Evolutionary conservation across 192 early-diverging fungal species (phyloP).

Genomic region (Backusella tarrabulga): DNA sequence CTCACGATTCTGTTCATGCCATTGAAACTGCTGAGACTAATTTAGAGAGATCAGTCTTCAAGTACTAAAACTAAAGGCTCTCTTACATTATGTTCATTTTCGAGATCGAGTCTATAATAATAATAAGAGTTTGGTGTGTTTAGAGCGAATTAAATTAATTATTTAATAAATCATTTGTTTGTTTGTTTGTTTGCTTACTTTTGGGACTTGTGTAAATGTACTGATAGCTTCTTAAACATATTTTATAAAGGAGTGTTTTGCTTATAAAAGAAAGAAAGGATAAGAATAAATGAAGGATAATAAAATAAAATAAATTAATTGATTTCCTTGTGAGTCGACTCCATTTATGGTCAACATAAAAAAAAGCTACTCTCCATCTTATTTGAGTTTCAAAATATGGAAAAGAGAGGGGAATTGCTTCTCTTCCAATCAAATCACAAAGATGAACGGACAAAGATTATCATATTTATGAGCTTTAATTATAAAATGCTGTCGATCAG

Average conservation of each 20-base stretch:
- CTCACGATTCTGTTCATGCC: neutral
- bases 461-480: no score
- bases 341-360: no score
- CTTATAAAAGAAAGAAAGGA: no score
- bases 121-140: neutral
- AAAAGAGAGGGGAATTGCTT: no score
- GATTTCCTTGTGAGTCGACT: no score
- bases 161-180: neutral
- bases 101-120: slow-evolving; percentile 3
- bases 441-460: no score
- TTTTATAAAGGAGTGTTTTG: neutral
- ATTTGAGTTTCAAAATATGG: no score
- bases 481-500: no score
- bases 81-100: slow-evolving; percentile 1
- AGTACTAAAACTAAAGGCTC: neutral
- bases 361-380: no score
- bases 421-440: no score
- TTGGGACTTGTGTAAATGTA: neutral
- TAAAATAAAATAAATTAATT: no score
- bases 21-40: neutral
- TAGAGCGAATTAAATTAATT: neutral
- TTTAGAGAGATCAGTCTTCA: neutral
- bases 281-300: no score
- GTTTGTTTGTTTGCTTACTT: neutral
- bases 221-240: neutral